Evolutionary conservation across 768 basidiomycete species (phyloP).

Genomic region (Auriscalpium microsporum): DNA sequence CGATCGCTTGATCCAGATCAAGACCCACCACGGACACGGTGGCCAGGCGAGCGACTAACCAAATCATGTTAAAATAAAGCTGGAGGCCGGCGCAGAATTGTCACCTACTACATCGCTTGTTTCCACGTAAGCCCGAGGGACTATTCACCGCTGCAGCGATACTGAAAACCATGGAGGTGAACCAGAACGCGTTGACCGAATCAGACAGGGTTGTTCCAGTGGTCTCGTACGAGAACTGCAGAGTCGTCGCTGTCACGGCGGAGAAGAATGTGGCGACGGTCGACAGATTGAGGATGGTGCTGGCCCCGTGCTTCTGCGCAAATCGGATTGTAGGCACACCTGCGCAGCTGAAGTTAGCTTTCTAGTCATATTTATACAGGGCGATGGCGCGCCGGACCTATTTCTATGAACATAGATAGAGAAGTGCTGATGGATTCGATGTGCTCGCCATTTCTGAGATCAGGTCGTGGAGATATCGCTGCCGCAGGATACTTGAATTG

Average conservation of each 20-base stretch:
- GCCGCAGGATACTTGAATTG: conserved; percentile 67
- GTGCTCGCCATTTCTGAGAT: conserved; percentile 68
- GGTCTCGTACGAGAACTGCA: conserved; percentile 57
- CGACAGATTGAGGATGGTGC: conserved; percentile 63
- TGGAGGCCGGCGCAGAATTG: not conserved
- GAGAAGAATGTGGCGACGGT: conserved; percentile 76
- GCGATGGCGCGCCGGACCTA: conserved; percentile 38
- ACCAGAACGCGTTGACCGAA: conserved; percentile 68
- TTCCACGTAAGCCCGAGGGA: conserved; percentile 70
- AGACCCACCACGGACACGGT: conserved; percentile 74
- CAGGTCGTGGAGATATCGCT: conserved; percentile 67
- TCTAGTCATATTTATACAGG: not conserved
- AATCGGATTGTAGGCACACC: conserved; percentile 73
- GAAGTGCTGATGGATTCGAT: conserved; percentile 59
- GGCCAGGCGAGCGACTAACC: conserved; percentile 59
- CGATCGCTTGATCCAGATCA: conserved; percentile 82
- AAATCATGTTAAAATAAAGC: conserved; percentile 3
- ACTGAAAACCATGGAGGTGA: conserved; percentile 66
- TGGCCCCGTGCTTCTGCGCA: conserved; percentile 63
- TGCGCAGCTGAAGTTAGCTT: conserved; percentile 16
- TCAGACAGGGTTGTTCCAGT: conserved; percentile 31
- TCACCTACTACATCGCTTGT: conserved; percentile 71
- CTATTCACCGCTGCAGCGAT: conserved; percentile 73
- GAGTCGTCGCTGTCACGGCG: conserved; percentile 63
- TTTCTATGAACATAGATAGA: conserved; percentile 67